These are phyloP conservation scores for Thielaviopsis euricoi DNA, from an alignment of 2,329 filamentous ascomycete genomes.

Conservation along the genomic window DNA sequence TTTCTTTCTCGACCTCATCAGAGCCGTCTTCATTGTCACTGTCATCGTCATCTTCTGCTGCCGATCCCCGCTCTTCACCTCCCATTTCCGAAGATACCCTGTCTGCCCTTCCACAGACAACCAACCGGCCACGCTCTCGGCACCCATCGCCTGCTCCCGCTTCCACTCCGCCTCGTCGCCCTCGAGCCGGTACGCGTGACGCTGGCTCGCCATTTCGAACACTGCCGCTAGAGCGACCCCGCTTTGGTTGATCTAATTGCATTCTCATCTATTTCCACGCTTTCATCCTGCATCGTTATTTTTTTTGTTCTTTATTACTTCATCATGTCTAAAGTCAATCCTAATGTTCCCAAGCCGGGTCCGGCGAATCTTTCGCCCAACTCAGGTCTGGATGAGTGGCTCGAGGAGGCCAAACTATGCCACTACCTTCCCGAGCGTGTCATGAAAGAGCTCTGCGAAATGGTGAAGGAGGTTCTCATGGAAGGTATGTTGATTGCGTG, in stretches of 20 bases:
- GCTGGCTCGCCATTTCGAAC: constrained; percentile 10
- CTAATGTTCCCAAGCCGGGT: constrained; percentile 66
- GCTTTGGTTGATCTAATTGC: constrained; percentile 7
- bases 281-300: neutral
- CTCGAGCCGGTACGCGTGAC: constrained; percentile 12
- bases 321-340: constrained; percentile 5
- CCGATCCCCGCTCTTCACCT: constrained; percentile 10
- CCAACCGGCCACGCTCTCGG: constrained; percentile 9
- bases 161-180: constrained; percentile 9
- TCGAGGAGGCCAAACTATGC: constrained; percentile 90
- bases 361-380: constrained; percentile 71
- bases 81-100: constrained; percentile 9
- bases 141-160: constrained; percentile 9
- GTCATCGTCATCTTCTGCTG: constrained; percentile 1
- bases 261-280: constrained; percentile 1
- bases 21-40: neutral
- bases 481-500: constrained; percentile 47
- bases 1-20: constrained; percentile 9
- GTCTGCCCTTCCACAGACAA: constrained; percentile 5
- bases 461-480: constrained; percentile 98
- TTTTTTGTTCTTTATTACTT: neutral
- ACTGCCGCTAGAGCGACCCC: constrained; percentile 10
- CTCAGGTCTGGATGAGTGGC: constrained; percentile 86
- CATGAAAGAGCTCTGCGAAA: constrained; percentile 98
- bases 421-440: constrained; percentile 89